Base-by-base conservation (phyloP, 2,329 filamentous ascomycete genomes). In the Grosmannia serpens region DNA sequence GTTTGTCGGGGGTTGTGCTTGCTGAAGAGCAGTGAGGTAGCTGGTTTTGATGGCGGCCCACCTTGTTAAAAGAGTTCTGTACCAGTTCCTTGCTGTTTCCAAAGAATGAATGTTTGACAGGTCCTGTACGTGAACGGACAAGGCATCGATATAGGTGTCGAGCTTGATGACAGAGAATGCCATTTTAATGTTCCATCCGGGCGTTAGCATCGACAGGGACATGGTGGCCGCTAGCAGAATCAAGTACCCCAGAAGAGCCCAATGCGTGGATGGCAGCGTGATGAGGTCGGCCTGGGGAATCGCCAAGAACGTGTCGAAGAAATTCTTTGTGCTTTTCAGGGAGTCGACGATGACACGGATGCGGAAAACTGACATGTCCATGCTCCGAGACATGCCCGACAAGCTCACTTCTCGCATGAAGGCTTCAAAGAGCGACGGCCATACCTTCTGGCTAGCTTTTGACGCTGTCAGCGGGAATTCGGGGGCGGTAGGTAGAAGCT, bases 391-490 rank as follows among this genome's bases (percentile, higher is more conserved):
- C 52, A 58, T 55, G 46, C 57, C 57, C 27, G 57, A 58, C 2
- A 58, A 24, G 46, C 57, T 58, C n/a, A 58, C 52, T 31, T 58
- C 57, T 3, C 52, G 27, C 8, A 58, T 17, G 20, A 58, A 55
- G 9, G 52, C 52, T 6, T 55, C 52, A 24, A 55, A 58, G 20
- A 58, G 44, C 6, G 29, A 55, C 17, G 46, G 57, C 57, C 57
- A 58, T 13, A 58, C 20, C 17, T 49, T 49, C 9, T 58, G 57
- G 13, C 15, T 20, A 24, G 57, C 57, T 58, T 13, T 13, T 4
- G 17, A 35, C 6, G 24, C 22, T 27, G 56, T 58, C n/a, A 54
- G 27, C n/a, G 20, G 9, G 4, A 27, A 15, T n/a, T 20, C 13
- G 6, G 22, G 22, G 8, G 22, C 3, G 35, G 13, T 22, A 10